Percentiles rank a stretch among this genome's conserved stretches.
Conservation (phyloP, 139 green algal species). For the Chloropicon primus region DNA sequence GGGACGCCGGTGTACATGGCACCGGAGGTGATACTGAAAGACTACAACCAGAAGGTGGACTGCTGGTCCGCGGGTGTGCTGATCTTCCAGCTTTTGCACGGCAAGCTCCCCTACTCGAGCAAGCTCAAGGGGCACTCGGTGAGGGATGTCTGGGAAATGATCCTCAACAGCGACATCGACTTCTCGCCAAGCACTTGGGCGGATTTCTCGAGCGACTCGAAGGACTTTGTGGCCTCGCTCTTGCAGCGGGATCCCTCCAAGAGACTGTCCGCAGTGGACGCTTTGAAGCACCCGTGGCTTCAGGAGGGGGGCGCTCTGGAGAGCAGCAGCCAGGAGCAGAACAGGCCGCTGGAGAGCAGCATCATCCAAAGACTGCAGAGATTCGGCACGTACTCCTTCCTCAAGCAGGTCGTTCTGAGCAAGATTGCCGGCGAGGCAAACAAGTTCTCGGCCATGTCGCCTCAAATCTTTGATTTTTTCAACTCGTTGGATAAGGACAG, state of each 20-base stretch:
- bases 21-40: constrained; percentile 30
- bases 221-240: constrained; percentile 51
- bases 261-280: constrained; percentile 52
- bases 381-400: constrained; percentile 71
- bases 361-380: constrained; percentile 80
- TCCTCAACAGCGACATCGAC: constrained; percentile 23
- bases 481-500: constrained; percentile 50
- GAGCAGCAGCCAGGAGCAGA: background rate
- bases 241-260: constrained; percentile 40
- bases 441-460: constrained; percentile 6
- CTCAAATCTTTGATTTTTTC: constrained; percentile 29
- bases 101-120: constrained; percentile 81
- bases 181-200: constrained; percentile 34
- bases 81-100: constrained; percentile 41
- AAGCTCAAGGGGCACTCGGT: constrained; percentile 37
- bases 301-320: background rate
- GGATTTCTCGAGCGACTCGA: constrained; percentile 42
- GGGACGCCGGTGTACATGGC: constrained; percentile 30
- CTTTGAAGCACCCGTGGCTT: constrained; percentile 58
- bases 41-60: constrained; percentile 23
- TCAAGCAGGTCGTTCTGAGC: constrained; percentile 81
- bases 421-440: constrained; percentile 66
- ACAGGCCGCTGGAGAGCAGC: constrained; percentile 22
- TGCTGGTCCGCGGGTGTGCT: constrained; percentile 33
- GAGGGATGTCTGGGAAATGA: background rate